These are phyloP conservation scores for Gossypium schwendimanii DNA, from an alignment of 441 rosid genomes.

Conservation along the genomic window DNA sequence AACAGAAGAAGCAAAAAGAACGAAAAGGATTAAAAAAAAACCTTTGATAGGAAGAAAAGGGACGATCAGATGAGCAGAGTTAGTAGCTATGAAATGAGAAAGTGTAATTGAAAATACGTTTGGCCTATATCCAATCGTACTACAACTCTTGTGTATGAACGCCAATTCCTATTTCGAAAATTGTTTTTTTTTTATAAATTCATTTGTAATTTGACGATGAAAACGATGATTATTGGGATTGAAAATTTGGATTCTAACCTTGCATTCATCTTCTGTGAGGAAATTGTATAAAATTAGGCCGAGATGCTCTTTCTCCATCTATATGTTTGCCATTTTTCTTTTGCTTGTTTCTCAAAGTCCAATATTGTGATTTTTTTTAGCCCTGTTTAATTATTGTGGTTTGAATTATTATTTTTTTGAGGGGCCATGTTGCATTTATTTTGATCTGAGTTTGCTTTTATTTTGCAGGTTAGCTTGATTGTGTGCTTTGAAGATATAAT, in stretches of 20 bases:
- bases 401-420: too few relatives aligned
- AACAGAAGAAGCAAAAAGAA: background rate
- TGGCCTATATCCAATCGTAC: slow-evolving; percentile 75
- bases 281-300: slow-evolving; percentile 26
- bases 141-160: slow-evolving; percentile 74
- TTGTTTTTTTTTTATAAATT: background rate
- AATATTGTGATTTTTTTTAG: too few relatives aligned
- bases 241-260: slow-evolving; percentile 13
- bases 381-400: too few relatives aligned
- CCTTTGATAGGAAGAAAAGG: slow-evolving; percentile 75
- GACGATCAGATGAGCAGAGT: slow-evolving; percentile 51
- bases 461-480: too few relatives aligned
- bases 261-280: slow-evolving; percentile 28
- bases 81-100: slow-evolving; percentile 77
- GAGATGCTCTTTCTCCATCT: slow-evolving; percentile 22
- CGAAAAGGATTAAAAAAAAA: background rate
- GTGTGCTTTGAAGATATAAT: too few relatives aligned
- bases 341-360: background rate
- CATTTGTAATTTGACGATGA: background rate
- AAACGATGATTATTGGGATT: background rate
- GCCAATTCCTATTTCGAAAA: slow-evolving; percentile 43
- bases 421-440: too few relatives aligned
- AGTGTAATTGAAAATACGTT: slow-evolving; percentile 82
- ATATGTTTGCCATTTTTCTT: slow-evolving; percentile 4
- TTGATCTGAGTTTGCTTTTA: too few relatives aligned